Percentiles rank a stretch among this genome's conserved stretches.
Conservation (phyloP, 352 stramenopile genomes). For the Globisporangium ultimum region DNA sequence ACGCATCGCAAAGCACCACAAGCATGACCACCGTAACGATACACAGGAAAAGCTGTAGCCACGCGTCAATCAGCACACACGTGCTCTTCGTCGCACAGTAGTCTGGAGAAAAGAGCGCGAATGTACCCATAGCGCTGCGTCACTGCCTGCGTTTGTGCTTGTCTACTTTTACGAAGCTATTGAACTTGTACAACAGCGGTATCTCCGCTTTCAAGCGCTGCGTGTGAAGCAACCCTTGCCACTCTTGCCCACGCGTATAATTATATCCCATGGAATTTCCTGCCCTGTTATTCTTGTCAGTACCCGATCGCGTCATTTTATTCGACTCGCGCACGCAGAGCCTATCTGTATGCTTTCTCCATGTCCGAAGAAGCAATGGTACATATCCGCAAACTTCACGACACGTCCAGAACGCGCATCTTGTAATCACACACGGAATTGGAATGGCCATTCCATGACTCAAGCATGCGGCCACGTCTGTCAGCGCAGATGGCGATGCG, state of each 20-base stretch:
- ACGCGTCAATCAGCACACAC: slow-evolving; percentile 66
- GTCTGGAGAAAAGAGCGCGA: slow-evolving; percentile 41
- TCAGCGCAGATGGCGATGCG: too few relatives aligned
- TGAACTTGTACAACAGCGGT: too few relatives aligned
- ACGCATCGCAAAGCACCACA: slow-evolving; percentile 12
- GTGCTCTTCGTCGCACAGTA: slow-evolving; percentile 47
- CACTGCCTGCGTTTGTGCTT: too few relatives aligned
- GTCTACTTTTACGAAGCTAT: too few relatives aligned
- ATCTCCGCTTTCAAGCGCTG: too few relatives aligned
- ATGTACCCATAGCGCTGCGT: slow-evolving; percentile 40
- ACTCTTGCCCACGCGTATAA: not conserved
- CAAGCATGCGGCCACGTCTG: too few relatives aligned
- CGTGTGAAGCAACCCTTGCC: not conserved
- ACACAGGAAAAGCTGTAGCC: slow-evolving; percentile 46
- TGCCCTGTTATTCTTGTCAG: not conserved
- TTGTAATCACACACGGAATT: too few relatives aligned
- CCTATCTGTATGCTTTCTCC: not conserved
- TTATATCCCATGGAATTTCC: not conserved
- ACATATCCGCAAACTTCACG: too few relatives aligned
- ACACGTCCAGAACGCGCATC: too few relatives aligned
- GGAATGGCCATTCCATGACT: too few relatives aligned
- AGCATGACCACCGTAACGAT: slow-evolving; percentile 28
- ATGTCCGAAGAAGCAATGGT: not conserved
- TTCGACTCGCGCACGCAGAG: not conserved
- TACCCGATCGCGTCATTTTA: not conserved